A percentile compares a stretch with the other conserved stretches of the same genome.
These are phyloP conservation scores for Fraxinus ornus DNA, from an alignment of 305 asterid genomes.

Conservation along the genomic window DNA sequence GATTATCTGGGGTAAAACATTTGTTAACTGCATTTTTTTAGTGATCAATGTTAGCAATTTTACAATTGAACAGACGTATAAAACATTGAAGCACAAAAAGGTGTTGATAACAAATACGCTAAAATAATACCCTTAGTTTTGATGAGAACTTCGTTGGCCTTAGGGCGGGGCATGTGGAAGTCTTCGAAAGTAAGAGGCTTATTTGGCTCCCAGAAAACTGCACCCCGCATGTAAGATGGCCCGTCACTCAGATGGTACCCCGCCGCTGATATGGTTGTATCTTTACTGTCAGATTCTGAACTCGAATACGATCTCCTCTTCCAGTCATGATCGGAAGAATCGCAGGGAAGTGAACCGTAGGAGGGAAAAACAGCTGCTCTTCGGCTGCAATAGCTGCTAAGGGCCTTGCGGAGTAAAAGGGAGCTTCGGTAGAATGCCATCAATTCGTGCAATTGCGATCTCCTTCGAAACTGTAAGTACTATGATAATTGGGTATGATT, in stretches of 20 bases:
- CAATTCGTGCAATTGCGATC: constrained; percentile 2
- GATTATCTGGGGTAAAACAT: background rate
- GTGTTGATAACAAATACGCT: background rate
- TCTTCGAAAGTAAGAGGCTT: constrained; percentile 82
- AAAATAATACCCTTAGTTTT: constrained; percentile 74
- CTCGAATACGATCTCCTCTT: constrained; percentile 39
- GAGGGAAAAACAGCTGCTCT: constrained; percentile 30
- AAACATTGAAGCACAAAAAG: background rate
- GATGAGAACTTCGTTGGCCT: constrained; percentile 75
- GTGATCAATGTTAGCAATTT: background rate
- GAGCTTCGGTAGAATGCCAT: constrained; percentile 53
- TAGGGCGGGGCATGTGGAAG: constrained; percentile 93
- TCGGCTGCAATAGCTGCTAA: constrained; percentile 22
- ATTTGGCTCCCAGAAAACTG: constrained; percentile 83
- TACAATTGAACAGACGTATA: background rate
- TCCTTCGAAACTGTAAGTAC: background rate
- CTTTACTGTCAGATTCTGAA: constrained; percentile 32
- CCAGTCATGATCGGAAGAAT: constrained; percentile 24
- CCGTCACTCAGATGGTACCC: constrained; percentile 67
- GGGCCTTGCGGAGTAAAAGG: constrained; percentile 35
- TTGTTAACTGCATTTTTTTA: background rate
- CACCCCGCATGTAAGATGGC: constrained; percentile 78
- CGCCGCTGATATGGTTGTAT: constrained; percentile 40
- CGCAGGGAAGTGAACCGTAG: constrained; percentile 12
- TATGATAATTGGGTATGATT: background rate